Conservation (phyloP, 345 rosid species). For the Eucalyptus brandiana region DNA sequence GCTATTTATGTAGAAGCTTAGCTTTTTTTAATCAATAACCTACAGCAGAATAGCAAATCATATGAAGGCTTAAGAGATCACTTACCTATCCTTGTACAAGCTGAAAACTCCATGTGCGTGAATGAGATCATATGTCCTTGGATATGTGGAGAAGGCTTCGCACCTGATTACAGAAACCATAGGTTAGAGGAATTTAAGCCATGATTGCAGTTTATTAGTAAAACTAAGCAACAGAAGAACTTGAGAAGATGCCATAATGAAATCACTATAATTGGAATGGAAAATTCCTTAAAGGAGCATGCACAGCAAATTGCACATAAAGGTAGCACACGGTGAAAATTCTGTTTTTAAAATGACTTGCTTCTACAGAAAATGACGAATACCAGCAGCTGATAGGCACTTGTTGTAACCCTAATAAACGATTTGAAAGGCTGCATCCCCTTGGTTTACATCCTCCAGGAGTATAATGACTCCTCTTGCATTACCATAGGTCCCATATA, state of each 20-base stretch:
- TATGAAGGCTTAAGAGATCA: background rate
- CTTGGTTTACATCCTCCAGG: background rate
- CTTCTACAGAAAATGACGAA: background rate
- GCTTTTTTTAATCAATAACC: background rate
- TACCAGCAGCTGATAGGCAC: background rate
- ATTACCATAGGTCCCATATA: background rate
- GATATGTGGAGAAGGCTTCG: constrained; percentile 70
- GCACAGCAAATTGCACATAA: background rate
- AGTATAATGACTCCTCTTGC: background rate
- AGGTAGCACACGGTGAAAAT: background rate
- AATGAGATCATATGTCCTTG: constrained; percentile 63
- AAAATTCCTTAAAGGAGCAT: background rate
- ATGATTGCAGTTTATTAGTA: background rate
- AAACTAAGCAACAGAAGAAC: background rate
- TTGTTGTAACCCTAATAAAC: background rate
- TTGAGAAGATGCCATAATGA: background rate
- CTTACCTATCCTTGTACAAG: constrained; percentile 51
- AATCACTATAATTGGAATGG: background rate
- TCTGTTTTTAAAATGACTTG: background rate
- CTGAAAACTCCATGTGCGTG: constrained; percentile 54
- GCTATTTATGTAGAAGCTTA: background rate
- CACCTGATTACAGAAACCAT: constrained; percentile 27
- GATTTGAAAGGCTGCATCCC: background rate
- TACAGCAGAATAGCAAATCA: background rate
- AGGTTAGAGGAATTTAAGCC: background rate